These are phyloP conservation scores for Xerocomus minutiporus DNA, from an alignment of 1,284 basidiomycete species.

Conservation along the genomic window DNA sequence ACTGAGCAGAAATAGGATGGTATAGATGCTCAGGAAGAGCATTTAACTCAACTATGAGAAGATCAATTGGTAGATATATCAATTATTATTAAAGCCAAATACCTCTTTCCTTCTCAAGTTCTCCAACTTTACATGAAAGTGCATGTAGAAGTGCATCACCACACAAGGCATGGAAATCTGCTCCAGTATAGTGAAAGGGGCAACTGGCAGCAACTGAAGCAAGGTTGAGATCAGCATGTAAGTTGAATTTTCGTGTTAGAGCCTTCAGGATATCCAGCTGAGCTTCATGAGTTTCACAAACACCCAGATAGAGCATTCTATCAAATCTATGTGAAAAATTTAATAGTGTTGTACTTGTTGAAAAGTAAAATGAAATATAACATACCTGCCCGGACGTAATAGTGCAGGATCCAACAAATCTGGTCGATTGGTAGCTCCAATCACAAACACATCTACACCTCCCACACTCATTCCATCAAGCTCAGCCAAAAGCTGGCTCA, in stretches of 20 bases:
- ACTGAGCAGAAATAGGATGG: constrained; percentile 82
- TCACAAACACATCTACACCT: constrained; percentile 82
- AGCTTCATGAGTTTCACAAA: constrained; percentile 84
- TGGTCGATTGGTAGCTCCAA: constrained; percentile 96
- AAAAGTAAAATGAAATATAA: constrained; percentile 1
- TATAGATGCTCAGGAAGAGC: constrained; percentile 45
- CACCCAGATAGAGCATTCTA: constrained; percentile 92
- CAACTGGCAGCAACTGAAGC: constrained; percentile 68
- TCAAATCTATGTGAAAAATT: constrained; percentile 69
- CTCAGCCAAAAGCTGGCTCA: constrained; percentile 93
- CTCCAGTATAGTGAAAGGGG: constrained; percentile 93
- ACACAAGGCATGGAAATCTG: constrained; percentile 97
- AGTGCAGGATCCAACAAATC: constrained; percentile 93
- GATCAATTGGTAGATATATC: neutral
- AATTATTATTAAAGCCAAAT: constrained; percentile 6
- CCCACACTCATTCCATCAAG: constrained; percentile 85
- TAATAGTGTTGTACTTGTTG: neutral
- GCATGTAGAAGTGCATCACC: constrained; percentile 95
- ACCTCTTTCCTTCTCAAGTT: constrained; percentile 73
- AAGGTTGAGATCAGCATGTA: constrained; percentile 71
- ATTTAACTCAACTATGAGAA: constrained; percentile 48
- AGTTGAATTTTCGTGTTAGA: constrained; percentile 87
- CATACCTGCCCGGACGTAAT: constrained; percentile 83
- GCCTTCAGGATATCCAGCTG: constrained; percentile 89
- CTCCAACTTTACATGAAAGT: constrained; percentile 85